Base-by-base conservation (phyloP, 2,329 filamentous ascomycete species). In the Helicocarpus griseus region DNA sequence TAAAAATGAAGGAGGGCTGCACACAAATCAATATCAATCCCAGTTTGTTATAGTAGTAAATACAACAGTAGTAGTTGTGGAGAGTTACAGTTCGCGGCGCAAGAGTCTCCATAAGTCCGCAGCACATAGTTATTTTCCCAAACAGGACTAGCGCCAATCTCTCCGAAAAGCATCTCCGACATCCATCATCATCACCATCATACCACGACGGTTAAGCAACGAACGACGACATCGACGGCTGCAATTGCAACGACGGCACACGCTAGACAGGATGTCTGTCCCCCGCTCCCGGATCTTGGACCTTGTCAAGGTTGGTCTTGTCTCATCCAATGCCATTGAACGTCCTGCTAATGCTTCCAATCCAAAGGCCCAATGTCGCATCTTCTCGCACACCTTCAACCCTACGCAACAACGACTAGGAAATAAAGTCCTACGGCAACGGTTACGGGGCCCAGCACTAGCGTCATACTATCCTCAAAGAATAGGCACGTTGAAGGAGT, bases 351-450 rank as follows among this genome's bases (percentile, higher is more conserved):
- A 39, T 35, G 13, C 11, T 29, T 48, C 5, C 28, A 22, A 31
- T 47, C 11, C 21, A 9, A 28, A 96, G 90, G 80, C 81, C 65
- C 89, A 90, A 85, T 95, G 89, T 78, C 82, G 84, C 68, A 81
- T 97, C 73, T 98, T 97, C 77, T 85, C 84, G 63, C 87, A 86
- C 48, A 90, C 85, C 49, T 97, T 83, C 77, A 98, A 98, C 72
- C 93, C 93, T 24, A 78, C 88, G 51, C 76, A 83, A 60, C 69
- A 86, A 55, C 87, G 93, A 56, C 81, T 88, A 60, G 93, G 93
- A 64, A 96, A 93, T 74, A 95, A 93, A 71, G 77, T 98, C 67
- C 77, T 98, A 54, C 87, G 90, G 64, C 87, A 96, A 69, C 83
- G 90, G 64, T 76, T 97, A 56, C 82, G 80, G 64, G 93, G 93